Percentiles rank a stretch among this genome's conserved stretches.
These are phyloP conservation scores for Sordariomycetes sp. DNA, from an alignment of 2,329 filamentous ascomycete genomes.

Conservation along the genomic window DNA sequence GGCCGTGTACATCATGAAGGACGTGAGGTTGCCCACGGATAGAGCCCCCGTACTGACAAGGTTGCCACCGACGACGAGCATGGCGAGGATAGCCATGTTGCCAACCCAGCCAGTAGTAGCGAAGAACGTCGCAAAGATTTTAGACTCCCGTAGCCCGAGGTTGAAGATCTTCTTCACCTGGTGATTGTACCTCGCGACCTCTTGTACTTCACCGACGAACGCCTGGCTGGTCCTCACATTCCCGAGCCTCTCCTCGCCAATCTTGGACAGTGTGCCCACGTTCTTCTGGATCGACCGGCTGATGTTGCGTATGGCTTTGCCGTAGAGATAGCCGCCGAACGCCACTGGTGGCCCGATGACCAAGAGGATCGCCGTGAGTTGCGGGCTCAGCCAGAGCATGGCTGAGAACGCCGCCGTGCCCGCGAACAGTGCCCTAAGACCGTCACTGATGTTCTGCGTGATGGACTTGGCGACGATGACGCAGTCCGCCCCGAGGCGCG, in stretches of 20 bases:
- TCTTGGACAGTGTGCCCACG: conserved; percentile 83
- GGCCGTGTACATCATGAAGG: conserved; percentile 97
- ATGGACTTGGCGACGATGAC: conserved; percentile 98
- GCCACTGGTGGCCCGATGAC: conserved; percentile 87
- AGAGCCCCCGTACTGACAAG: conserved; percentile 81
- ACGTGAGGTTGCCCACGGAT: conserved; percentile 82
- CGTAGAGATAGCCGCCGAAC: conserved; percentile 82
- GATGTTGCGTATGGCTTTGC: conserved; percentile 74
- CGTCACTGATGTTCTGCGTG: conserved; percentile 93
- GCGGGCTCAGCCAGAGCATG: conserved; percentile 92
- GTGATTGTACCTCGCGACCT: conserved; percentile 80
- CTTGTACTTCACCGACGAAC: conserved; percentile 84
- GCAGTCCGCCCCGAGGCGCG: conserved; percentile 86
- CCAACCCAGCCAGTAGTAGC: conserved; percentile 76
- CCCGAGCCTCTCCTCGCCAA: conserved; percentile 92
- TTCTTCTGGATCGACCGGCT: conserved; percentile 92
- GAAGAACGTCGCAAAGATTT: conserved; percentile 88
- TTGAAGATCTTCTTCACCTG: conserved; percentile 88
- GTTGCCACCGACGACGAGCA: conserved; percentile 80
- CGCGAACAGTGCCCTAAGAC: conserved; percentile 80
- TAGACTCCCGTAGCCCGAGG: conserved; percentile 73
- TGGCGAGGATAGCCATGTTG: conserved; percentile 87
- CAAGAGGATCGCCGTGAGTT: conserved; percentile 75
- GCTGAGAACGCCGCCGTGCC: conserved; percentile 79
- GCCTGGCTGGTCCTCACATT: conserved; percentile 96